Evolutionary conservation across 345 rosid species (phyloP).

Genomic region (Lenwebbia sp.): DNA sequence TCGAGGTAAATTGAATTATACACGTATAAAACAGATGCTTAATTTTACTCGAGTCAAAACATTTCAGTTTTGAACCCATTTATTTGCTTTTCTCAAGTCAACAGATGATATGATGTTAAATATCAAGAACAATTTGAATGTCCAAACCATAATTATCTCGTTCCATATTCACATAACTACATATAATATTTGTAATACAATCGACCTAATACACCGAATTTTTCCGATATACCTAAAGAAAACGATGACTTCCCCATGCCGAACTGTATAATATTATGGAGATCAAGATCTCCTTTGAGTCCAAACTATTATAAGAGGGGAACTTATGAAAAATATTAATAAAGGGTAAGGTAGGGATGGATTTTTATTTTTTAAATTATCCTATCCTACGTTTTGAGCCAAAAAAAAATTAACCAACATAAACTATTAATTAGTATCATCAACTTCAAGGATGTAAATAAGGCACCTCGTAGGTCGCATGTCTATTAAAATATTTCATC

Average conservation of each 20-base stretch:
- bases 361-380: background rate
- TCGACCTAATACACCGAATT: no score
- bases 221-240: no score
- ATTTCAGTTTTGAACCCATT: background rate
- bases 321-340: background rate
- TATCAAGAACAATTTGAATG: background rate
- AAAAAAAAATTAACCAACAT: no score
- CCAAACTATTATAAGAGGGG: background rate
- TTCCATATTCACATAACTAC: background rate
- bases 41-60: background rate
- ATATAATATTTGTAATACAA: background rate
- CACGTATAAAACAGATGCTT: background rate
- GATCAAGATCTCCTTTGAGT: no score
- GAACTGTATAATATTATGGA: no score
- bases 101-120: background rate
- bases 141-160: fast-evolving
- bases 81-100: background rate
- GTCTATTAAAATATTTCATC: background rate
- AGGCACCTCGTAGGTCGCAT: background rate
- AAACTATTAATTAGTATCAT: background rate
- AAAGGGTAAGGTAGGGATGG: background rate
- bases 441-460: background rate
- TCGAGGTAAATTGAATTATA: background rate
- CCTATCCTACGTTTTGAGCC: no score
- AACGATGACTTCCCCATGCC: no score